phyloP scores from a whole-genome alignment of 441 rosid genomes.

The Brassica balearica region DNA sequence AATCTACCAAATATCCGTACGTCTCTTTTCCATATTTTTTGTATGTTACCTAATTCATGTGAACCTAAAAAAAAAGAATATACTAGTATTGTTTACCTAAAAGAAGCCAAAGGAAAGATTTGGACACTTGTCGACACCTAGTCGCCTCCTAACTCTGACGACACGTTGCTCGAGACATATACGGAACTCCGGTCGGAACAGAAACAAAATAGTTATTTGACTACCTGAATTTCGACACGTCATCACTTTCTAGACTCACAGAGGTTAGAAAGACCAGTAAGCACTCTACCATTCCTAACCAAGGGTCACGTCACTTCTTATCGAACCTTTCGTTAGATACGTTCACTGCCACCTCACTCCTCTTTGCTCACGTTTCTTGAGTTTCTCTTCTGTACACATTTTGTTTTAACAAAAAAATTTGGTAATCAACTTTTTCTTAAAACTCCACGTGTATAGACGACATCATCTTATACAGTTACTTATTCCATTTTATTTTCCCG shows the following conservation, averaged over 20 bases:
- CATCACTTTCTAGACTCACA: conserved; percentile 32
- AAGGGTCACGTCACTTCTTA: conserved; percentile 45
- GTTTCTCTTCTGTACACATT: conserved; percentile 17
- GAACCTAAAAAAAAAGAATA: conserved; percentile 15
- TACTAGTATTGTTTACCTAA: conserved; percentile 26
- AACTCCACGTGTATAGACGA: conserved; percentile 36
- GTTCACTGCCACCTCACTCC: conserved; percentile 42
- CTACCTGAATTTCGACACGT: conserved; percentile 46
- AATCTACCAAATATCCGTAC: conserved; percentile 38
- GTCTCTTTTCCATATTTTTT: conserved; percentile 5
- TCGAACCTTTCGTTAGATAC: conserved; percentile 35
- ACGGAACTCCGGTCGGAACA: conserved; percentile 45
- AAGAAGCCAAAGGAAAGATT: conserved; percentile 43
- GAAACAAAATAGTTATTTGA: conserved; percentile 37
- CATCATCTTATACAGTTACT: conserved; percentile 15
- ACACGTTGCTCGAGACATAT: conserved; percentile 44
- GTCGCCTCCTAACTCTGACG: conserved; percentile 17
- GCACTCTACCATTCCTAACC: conserved; percentile 36
- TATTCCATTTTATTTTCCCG: conserved; percentile 10
- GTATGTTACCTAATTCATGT: conserved; percentile 36
- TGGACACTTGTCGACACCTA: conserved; percentile 39
- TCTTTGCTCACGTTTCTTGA: conserved; percentile 39
- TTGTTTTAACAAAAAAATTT: conserved; percentile 18
- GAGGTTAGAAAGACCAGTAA: conserved; percentile 31
- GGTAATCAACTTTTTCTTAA: conserved; percentile 32